phyloP scores from a whole-genome alignment of 1,284 basidiomycete species.

The Apiotrichum gracile region DNA sequence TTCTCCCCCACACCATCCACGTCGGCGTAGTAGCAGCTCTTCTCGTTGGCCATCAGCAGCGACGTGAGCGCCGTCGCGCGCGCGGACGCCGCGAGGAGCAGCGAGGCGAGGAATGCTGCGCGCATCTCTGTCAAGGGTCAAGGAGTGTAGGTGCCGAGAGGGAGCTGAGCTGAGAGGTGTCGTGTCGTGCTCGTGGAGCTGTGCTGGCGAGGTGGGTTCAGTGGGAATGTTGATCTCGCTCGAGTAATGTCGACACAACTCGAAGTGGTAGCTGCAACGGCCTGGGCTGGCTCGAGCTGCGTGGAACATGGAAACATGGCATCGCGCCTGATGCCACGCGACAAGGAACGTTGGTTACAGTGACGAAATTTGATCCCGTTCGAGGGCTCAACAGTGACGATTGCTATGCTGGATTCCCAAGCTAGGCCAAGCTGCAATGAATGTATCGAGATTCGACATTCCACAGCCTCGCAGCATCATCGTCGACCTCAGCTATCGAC shows the following conservation, averaged over 20 bases:
- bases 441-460: too few relatives aligned
- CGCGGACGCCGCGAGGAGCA: constrained; percentile 16
- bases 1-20: constrained; percentile 61
- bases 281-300: background rate
- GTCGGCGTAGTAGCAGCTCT: constrained; percentile 90
- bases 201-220: background rate
- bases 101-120: constrained; percentile 4
- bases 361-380: too few relatives aligned
- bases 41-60: constrained; percentile 74
- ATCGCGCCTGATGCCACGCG: too few relatives aligned
- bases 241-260: too few relatives aligned
- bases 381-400: too few relatives aligned
- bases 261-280: too few relatives aligned
- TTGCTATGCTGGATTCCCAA: too few relatives aligned
- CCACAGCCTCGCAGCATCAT: too few relatives aligned
- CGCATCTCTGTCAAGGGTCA: constrained; percentile 4
- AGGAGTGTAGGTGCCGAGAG: background rate
- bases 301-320: background rate
- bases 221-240: too few relatives aligned
- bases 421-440: too few relatives aligned
- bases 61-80: constrained; percentile 74
- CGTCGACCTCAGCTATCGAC: too few relatives aligned
- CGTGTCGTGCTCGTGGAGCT: background rate
- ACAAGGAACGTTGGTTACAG: too few relatives aligned
- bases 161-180: background rate